Evolutionary conservation across 2,329 filamentous ascomycete species (phyloP), one percentile per base, ranked within the genome.

Genomic region (Beauveria australis): DNA sequence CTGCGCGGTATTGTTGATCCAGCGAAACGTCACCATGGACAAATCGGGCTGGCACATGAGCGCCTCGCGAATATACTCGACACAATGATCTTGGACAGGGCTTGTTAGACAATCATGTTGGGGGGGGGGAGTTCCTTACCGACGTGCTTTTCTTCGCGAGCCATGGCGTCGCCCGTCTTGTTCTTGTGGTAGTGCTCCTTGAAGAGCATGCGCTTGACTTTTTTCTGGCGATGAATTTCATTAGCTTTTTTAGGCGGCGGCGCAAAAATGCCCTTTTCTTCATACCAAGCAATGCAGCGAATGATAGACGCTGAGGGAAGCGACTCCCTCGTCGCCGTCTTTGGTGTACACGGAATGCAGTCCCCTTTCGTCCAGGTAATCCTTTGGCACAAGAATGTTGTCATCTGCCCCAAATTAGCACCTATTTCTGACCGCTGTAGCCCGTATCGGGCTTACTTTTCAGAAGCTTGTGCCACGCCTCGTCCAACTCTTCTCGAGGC

Each of bases 1-100:
- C 48, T 59, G 57, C 22, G 57, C 57, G 3, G 57, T 59, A n/a
- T 59, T 53, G 28, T 59, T 59, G 26, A 53, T 59, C 48, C 57
- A 59, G 14, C 48, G 48, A 46, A 59, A 59, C 37, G 57, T 59
- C 19, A 59, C 48, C 57, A 53, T 26, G 33, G 48, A 59, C 3
- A 59, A 24, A 22, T 59, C 56, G 2, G 56, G 56, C 47, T 51
- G 47, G 56, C 56, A 59, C 56, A 59, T 59, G 46, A 59, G 46
- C 26, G 30, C 28, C 40, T 59, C 56, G 28, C 47, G 56, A 19
- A 59, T 59, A 26, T 59, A 59, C 24, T 59, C 47, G 22, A 59
- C 41, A 26, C 47, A 59, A 33, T 59, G 56, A 28, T 59, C 56
- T 59, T 24, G 33, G 12, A 37, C 0, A 16, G 12, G 12, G 33